Conservation (phyloP, 2,329 filamentous ascomycete genomes). For the Akanthomyces uredinophilus region DNA sequence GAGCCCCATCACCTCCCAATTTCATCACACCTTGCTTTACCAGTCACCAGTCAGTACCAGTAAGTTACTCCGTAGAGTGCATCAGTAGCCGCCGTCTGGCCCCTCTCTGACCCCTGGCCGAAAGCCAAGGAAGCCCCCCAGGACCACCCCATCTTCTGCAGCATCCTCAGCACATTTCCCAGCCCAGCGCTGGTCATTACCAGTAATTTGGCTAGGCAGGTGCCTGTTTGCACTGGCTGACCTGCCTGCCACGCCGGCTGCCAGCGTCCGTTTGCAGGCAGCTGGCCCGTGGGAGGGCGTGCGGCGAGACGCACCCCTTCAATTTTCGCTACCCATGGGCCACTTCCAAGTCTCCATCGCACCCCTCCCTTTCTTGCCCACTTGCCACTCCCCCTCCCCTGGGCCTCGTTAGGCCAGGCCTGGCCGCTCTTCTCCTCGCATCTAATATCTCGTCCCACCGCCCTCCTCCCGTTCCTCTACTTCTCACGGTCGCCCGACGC, state of each 20-base stretch:
- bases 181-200: neutral
- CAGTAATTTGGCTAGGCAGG: no score
- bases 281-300: neutral
- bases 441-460: constrained; percentile 10
- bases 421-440: neutral
- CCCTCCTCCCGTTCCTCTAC: constrained; percentile 5
- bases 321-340: neutral
- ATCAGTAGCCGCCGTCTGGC: constrained; percentile 1
- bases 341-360: neutral
- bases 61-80: no score
- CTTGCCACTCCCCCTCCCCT: neutral
- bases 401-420: neutral
- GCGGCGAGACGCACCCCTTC: neutral
- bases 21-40: neutral
- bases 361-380: neutral
- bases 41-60: no score
- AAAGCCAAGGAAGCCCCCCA: neutral
- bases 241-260: neutral
- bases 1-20: neutral
- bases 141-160: neutral
- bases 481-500: constrained; percentile 5
- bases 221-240: no score
- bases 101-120: neutral
- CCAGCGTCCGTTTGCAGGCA: neutral
- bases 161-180: neutral